Base-by-base conservation (phyloP, 495 filamentous ascomycete genomes). In the Neurospora intermedia region DNA sequence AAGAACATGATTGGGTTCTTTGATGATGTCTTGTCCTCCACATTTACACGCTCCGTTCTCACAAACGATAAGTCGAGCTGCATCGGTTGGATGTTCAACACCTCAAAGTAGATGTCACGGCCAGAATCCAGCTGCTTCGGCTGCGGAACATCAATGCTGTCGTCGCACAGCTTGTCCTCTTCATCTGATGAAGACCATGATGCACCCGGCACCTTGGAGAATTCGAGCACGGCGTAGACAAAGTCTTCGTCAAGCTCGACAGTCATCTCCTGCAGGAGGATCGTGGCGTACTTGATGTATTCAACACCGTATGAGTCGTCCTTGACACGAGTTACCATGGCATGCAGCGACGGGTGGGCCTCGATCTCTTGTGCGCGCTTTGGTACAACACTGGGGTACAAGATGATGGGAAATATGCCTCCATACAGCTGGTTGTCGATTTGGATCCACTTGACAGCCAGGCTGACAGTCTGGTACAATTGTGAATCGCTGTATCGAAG, bases 361-460 rank as follows among this genome's bases (percentile, higher is more conserved):
- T 98, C 96, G 83, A 97, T 96, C 81, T 99, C 96, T 82, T 94
- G 95, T 38, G 94, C 94, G 73, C 94, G 96, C 84, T 98, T 98
- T 3, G 96, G 96, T 11, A 99, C 96, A n/a, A 99, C 96, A 81
- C 94, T 97, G 11, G 96, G 96, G 79, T 99, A 99, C 46, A 98
- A 85, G 72, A 99, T 90, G 82, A 99, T 97, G 0, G 96, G 96
- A 86, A 99, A 99, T 75, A 99, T 94, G 16, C 96, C 96, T 54
- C 96, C 96, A 78, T 98, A 99, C 35, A 99, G 90, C 79, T 99
- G 96, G 78, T 99, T 99, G 83, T 99, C 96, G 78, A 99, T 94
- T 81, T 99, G 96, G 69, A 99, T 94, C 96, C 96, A 99, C 81
- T 98, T 98, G 80, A 97, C 91, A 0, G 92, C 91, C 11, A 93